A percentile compares a stretch with the other conserved stretches of the same genome.
phyloP scores from a whole-genome alignment of 352 stramenopile species.

The Phytophthora sp. region DNA sequence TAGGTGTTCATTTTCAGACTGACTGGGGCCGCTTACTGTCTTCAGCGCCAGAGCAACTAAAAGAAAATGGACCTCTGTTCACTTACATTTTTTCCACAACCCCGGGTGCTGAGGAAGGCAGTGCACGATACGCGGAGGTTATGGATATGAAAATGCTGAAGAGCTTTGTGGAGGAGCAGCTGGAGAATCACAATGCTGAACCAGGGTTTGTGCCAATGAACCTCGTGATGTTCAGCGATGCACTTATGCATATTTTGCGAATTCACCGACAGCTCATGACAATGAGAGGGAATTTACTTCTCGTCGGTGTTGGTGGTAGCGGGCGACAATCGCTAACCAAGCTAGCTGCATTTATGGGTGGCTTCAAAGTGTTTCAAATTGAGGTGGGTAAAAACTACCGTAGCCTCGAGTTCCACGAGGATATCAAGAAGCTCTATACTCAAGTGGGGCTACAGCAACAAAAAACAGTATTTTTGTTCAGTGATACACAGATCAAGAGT shows the following conservation, averaged over 20 bases:
- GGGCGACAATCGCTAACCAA: constrained; percentile 90
- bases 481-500: constrained; percentile 94
- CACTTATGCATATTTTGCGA: constrained; percentile 89
- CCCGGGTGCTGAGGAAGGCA: constrained; percentile 34
- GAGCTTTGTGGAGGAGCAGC: constrained; percentile 88
- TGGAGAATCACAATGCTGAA: constrained; percentile 93
- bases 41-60: constrained; percentile 64
- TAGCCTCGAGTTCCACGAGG: constrained; percentile 91
- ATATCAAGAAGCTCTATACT: constrained; percentile 91
- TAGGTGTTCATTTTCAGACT: constrained; percentile 79
- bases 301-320: constrained; percentile 92
- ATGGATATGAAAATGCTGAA: constrained; percentile 90
- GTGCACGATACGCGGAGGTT: constrained; percentile 75
- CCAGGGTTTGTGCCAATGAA: constrained; percentile 90
- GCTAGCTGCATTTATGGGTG: constrained; percentile 89
- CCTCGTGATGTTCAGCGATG: constrained; percentile 92
- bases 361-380: constrained; percentile 92
- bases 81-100: constrained; percentile 74
- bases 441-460: constrained; percentile 85
- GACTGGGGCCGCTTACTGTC: constrained; percentile 74
- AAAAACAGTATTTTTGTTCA: constrained; percentile 93
- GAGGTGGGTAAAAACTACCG: constrained; percentile 96
- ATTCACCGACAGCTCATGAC: constrained; percentile 92
- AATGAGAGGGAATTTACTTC: constrained; percentile 89
- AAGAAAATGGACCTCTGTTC: constrained; percentile 84